Percentiles rank a stretch among this genome's conserved stretches.
Conservation (phyloP, 2,329 filamentous ascomycete genomes). For the Colletotrichum lindemuthianum region DNA sequence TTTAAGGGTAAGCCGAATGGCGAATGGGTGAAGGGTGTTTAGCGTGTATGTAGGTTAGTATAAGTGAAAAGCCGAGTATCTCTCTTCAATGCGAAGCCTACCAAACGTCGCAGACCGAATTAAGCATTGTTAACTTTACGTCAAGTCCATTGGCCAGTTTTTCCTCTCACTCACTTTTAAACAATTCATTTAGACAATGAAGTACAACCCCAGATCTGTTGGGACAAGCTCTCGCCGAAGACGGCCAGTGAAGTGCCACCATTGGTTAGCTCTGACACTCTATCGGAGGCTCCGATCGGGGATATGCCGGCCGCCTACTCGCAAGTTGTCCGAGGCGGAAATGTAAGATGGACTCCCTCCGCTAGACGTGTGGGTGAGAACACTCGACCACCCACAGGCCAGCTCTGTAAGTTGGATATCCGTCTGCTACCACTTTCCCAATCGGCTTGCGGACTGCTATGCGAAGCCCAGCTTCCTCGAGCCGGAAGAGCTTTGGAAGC, state of each 20-base stretch:
- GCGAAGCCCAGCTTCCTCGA: slow-evolving; percentile 50
- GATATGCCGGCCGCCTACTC: neutral
- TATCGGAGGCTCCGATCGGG: slow-evolving; percentile 10
- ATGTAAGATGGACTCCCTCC: neutral
- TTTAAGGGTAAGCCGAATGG: slow-evolving; percentile 41
- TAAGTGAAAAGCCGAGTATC: neutral
- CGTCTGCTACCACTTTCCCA: too few relatives aligned
- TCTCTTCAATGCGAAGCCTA: too few relatives aligned
- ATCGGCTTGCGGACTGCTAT: too few relatives aligned
- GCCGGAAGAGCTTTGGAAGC: slow-evolving; percentile 53
- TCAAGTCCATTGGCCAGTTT: too few relatives aligned
- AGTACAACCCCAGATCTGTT: too few relatives aligned
- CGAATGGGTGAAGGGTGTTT: slow-evolving; percentile 32
- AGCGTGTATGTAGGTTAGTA: neutral
- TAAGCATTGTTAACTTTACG: too few relatives aligned
- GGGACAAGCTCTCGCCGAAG: neutral
- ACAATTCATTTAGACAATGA: too few relatives aligned
- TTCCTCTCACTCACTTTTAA: too few relatives aligned
- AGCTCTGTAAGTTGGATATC: too few relatives aligned
- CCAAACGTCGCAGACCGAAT: too few relatives aligned
- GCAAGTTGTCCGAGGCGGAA: neutral
- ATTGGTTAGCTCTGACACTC: neutral
- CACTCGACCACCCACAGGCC: too few relatives aligned
- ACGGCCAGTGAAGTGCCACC: neutral
- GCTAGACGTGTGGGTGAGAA: neutral